A percentile compares a stretch with the other conserved stretches of the same genome.
Evolutionary conservation across 768 basidiomycete genomes (phyloP).

Genomic region (Coprinopsis strossmayeri): DNA sequence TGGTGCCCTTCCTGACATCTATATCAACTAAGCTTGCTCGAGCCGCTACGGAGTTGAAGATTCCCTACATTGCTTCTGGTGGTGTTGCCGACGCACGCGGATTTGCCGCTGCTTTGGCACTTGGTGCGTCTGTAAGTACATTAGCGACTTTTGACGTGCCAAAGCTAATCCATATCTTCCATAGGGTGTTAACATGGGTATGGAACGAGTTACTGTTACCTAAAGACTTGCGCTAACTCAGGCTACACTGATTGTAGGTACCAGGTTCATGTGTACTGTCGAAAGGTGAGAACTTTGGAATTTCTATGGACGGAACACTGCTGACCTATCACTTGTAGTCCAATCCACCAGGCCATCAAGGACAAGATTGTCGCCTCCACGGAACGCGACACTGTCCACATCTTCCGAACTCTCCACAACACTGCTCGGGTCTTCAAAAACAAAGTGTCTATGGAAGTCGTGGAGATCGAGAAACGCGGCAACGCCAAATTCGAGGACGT

Average conservation of each 20-base stretch:
- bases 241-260: no score
- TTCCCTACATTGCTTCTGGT: constrained; percentile 88
- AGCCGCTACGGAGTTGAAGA: constrained; percentile 74
- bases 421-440: constrained; percentile 87
- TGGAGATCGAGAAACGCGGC: constrained; percentile 72
- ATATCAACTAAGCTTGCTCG: constrained; percentile 59
- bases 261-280: constrained; percentile 88
- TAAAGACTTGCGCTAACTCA: no score
- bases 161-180: constrained; percentile 3
- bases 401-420: constrained; percentile 82
- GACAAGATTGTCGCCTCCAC: constrained; percentile 78
- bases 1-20: background rate
- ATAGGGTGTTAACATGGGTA: no score
- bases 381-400: constrained; percentile 82
- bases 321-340: no score
- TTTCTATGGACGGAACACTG: no score
- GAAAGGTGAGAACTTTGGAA: constrained; percentile 75
- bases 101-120: constrained; percentile 70
- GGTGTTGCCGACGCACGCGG: constrained; percentile 87
- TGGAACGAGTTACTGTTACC: no score
- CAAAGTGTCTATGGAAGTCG: constrained; percentile 75
- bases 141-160: background rate
- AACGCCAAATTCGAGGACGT: constrained; percentile 87
- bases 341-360: constrained; percentile 88
- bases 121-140: constrained; percentile 68